Percentiles rank a stretch among this genome's conserved stretches.
Conservation (phyloP, 331 rosid species). For the Rhamnella rubrinervis region DNA sequence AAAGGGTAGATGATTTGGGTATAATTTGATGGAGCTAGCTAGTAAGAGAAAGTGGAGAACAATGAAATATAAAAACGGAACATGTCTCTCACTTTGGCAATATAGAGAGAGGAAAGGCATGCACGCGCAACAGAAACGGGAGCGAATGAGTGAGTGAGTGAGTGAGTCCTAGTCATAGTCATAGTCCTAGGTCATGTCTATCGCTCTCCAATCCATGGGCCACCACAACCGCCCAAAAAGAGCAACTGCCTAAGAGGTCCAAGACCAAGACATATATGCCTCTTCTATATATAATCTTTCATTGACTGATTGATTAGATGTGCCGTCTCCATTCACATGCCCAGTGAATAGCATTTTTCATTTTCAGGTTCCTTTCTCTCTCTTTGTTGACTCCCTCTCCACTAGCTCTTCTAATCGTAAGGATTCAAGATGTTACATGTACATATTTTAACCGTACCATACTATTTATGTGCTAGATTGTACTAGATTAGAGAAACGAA, state of each 20-base stretch:
- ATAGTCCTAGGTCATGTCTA: constrained; percentile 23
- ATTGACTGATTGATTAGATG: constrained; percentile 34
- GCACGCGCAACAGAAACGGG: too few species aligned
- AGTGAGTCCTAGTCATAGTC: constrained; percentile 6
- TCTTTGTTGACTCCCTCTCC: background rate
- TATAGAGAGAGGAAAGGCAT: background rate
- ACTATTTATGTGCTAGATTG: too few species aligned
- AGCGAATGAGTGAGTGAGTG: too few species aligned
- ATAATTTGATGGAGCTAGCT: too few species aligned
- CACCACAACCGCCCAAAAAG: constrained; percentile 40
- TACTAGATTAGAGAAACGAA: too few species aligned
- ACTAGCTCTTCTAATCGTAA: background rate
- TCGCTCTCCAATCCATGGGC: constrained; percentile 25
- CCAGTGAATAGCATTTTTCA: background rate
- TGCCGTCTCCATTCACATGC: constrained; percentile 4
- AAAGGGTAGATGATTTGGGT: too few species aligned
- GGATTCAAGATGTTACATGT: too few species aligned
- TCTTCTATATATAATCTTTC: background rate
- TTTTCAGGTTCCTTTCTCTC: background rate
- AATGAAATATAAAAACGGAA: constrained; percentile 7
- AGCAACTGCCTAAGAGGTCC: constrained; percentile 11
- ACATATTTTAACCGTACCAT: too few species aligned
- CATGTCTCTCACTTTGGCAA: constrained; percentile 10
- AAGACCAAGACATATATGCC: background rate
- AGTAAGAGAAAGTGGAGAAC: constrained; percentile 3